phyloP scores from a whole-genome alignment of 768 basidiomycete genomes.

The Termitomyces sp. region DNA sequence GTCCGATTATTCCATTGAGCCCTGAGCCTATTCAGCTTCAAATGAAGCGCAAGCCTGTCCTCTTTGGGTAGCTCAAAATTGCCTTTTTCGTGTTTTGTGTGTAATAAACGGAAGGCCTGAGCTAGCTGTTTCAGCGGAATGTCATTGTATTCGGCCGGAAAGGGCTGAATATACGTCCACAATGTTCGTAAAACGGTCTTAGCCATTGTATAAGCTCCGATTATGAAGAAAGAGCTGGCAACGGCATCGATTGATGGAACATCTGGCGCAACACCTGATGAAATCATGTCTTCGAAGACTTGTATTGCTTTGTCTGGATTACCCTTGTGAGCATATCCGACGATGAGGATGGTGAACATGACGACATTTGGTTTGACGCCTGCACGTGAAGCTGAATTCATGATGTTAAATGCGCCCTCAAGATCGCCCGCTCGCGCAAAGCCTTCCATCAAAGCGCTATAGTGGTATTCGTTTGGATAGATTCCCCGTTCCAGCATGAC shows the following conservation, averaged over 20 bases:
- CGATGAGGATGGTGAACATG: constrained; percentile 75
- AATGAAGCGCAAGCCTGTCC: constrained; percentile 30
- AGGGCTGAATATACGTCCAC: constrained; percentile 60
- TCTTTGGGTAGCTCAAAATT: constrained; percentile 21
- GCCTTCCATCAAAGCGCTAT: constrained; percentile 72
- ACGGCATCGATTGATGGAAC: constrained; percentile 67
- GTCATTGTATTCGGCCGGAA: constrained; percentile 43
- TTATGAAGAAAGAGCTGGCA: constrained; percentile 57
- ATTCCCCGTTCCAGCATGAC: constrained; percentile 63
- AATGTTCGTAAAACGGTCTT: constrained; percentile 49
- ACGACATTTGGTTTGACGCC: constrained; percentile 55
- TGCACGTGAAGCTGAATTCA: constrained; percentile 43
- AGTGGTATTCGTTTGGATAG: constrained; percentile 68
- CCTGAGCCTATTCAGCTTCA: constrained; percentile 24
- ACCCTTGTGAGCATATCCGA: constrained; percentile 59
- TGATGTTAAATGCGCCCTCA: constrained; percentile 44
- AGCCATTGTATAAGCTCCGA: constrained; percentile 45
- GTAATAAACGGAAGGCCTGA: constrained; percentile 39
- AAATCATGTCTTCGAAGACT: constrained; percentile 60
- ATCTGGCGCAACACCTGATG: constrained; percentile 60
- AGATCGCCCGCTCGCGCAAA: constrained; percentile 57
- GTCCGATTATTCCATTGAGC: constrained; percentile 4
- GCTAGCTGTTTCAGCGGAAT: constrained; percentile 43
- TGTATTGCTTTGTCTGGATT: constrained; percentile 46
- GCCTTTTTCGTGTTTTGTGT: constrained; percentile 11